Base-by-base conservation (phyloP, 495 filamentous ascomycete species). In the Podospora pseudocomata region DNA sequence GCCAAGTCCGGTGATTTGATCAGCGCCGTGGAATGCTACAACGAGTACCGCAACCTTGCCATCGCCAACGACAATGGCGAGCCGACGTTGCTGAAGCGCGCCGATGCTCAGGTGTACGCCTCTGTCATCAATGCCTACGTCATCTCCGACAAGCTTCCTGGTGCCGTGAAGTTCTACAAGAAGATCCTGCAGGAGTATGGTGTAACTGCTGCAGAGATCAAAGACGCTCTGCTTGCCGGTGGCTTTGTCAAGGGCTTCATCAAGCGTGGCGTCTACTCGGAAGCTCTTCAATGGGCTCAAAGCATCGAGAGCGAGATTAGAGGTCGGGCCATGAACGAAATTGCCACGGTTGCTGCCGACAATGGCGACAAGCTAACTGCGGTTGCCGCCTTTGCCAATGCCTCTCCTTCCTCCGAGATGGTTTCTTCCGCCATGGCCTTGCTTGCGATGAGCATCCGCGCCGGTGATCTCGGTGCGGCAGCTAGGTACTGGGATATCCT, bases 11-110 rank as follows among this genome's bases (percentile, higher is more conserved):
- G 92, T 18, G 92, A 99, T 73, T 83, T 98, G 53, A 82, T 84
- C 73, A 94, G 91, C 70, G 96, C 92, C n/a, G 89, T 97, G 13
- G 95, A 98, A 73, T 92, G 92, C 80, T 97, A 96, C 80, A 92
- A 96, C 71, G 92, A 94, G 78, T 99, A 98, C 83, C 92, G 91
- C 74, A 82, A 84, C 13, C 84, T 97, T 18, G 94, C 92, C 30
- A 86, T 95, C 68, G 89, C 88, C 30, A 85, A 95, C 72, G 91
- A 97, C 78, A 85, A 85, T 49, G 93, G 93, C 28, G 85, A 89
- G 58, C 83, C 89, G 65, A 85, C 84, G n/a, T 82, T 91, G 34
- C 84, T 88, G 49, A 85, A 91, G 65, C 88, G 94, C 19, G 84
- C 91, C 53, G 93, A 97, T 73, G 88, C 89, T 28, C 83, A 90